phyloP scores from a whole-genome alignment of 1,284 basidiomycete genomes.

The Pseudomicrostroma phylloplanum region DNA sequence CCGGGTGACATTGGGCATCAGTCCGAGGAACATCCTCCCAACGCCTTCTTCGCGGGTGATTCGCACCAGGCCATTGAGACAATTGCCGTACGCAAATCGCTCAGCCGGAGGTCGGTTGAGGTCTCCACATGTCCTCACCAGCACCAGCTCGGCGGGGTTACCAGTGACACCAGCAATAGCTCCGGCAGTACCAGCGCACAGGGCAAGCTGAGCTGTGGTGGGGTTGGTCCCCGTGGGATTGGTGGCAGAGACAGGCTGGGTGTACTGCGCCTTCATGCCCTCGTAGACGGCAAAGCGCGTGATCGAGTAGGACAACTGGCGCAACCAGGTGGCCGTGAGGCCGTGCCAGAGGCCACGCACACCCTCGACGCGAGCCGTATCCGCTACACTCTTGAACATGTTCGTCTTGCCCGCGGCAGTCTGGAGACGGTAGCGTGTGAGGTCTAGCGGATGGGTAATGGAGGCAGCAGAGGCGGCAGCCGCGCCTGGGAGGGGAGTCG shows the following conservation, averaged over 20 bases:
- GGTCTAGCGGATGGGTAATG: conserved; percentile 22
- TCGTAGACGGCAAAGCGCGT: conserved; percentile 23
- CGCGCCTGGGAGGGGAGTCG: conserved; percentile 8
- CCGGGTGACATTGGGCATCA: conserved; percentile 55
- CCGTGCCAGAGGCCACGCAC: conserved; percentile 17
- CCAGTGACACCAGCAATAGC: conserved; percentile 12
- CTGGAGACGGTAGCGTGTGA: conserved; percentile 21
- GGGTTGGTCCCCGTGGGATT: conserved; percentile 12
- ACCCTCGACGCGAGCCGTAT: conserved; percentile 15
- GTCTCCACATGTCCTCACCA: conserved; percentile 53
- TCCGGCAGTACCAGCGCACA: conserved; percentile 15
- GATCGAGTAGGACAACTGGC: conserved; percentile 13
- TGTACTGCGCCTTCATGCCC: conserved; percentile 6
- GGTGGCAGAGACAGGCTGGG: neutral
- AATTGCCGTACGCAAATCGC: conserved; percentile 51
- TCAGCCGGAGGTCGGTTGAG: conserved; percentile 42
- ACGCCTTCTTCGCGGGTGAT: conserved; percentile 56
- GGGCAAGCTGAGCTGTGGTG: conserved; percentile 12
- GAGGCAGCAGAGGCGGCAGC: conserved; percentile 17
- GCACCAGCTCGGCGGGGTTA: conserved; percentile 32
- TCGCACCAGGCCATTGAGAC: conserved; percentile 53
- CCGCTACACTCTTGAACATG: conserved; percentile 16
- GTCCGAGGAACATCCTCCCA: conserved; percentile 52
- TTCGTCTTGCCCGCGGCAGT: conserved; percentile 16
- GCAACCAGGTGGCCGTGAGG: conserved; percentile 17